Percentiles rank a stretch among this genome's conserved stretches.
phyloP scores from a whole-genome alignment of 805 yeast genomes.

The Pichia deserticola region DNA sequence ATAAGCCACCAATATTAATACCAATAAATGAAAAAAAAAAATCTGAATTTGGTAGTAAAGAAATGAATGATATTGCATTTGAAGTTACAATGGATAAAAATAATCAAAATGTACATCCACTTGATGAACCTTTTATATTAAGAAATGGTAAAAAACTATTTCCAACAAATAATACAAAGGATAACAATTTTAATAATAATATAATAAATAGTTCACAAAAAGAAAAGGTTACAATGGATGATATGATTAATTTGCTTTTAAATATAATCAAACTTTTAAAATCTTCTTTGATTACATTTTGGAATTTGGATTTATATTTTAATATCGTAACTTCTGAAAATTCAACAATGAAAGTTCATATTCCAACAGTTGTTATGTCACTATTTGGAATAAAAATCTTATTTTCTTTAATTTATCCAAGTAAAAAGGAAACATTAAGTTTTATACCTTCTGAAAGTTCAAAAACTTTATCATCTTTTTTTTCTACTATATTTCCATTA shows the following conservation, averaged over 20 bases:
- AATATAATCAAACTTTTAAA: slow-evolving; percentile 6
- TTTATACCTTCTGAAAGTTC: not conserved
- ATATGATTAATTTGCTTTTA: slow-evolving; percentile 11
- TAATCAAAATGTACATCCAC: slow-evolving; percentile 22
- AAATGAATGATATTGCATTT: slow-evolving; percentile 24
- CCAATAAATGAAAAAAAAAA: not conserved
- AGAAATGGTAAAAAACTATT: slow-evolving; percentile 13
- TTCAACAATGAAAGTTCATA: slow-evolving; percentile 19
- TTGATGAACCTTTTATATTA: slow-evolving; percentile 24
- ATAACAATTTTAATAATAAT: not conserved
- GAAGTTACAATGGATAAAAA: slow-evolving; percentile 15
- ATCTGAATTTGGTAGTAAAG: not conserved
- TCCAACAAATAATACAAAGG: slow-evolving; percentile 1
- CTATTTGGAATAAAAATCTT: slow-evolving; percentile 12
- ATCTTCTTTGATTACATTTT: slow-evolving; percentile 11
- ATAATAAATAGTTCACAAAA: not conserved
- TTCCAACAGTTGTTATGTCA: slow-evolving; percentile 18
- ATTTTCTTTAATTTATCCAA: slow-evolving; percentile 2
- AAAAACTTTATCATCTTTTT: not conserved
- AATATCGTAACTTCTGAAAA: slow-evolving; percentile 19
- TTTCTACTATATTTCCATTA: not conserved
- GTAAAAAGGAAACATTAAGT: not conserved
- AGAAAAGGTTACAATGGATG: slow-evolving; percentile 4
- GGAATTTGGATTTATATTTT: slow-evolving; percentile 25
- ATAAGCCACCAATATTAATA: not conserved